Conservation (phyloP, 78 protist genomes). For the Planoprotostelium fungivorum region DNA sequence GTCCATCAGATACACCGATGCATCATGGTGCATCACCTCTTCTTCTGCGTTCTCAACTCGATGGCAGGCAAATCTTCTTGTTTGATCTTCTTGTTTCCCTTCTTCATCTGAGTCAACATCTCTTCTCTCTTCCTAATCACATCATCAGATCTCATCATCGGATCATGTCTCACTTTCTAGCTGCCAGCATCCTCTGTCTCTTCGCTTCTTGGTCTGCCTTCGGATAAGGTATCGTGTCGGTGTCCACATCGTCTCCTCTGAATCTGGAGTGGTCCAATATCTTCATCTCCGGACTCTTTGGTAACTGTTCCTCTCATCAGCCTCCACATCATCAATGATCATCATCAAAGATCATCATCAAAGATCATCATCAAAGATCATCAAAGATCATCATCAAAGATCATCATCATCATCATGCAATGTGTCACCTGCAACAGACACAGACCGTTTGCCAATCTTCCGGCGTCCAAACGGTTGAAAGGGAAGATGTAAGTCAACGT, state of each 20-base stretch:
- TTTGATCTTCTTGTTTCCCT: neutral
- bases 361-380: too few species aligned
- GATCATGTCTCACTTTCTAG: neutral
- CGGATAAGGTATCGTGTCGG: neutral
- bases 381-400: too few species aligned
- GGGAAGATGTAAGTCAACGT: constrained; percentile 60
- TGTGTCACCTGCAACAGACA: constrained; percentile 26
- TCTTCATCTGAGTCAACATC: neutral
- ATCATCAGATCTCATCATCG: neutral
- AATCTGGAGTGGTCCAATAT: neutral
- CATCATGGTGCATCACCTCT: neutral
- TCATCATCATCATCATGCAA: too few species aligned
- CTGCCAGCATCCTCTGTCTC: neutral
- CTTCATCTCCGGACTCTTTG: neutral
- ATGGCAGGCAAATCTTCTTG: neutral
- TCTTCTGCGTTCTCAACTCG: neutral
- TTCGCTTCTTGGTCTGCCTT: neutral
- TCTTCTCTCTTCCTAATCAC: neutral
- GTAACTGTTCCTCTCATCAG: neutral
- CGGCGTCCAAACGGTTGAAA: constrained; percentile 35
- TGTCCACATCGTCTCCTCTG: neutral
- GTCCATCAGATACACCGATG: neutral
- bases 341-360: too few species aligned
- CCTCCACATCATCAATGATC: too few species aligned
- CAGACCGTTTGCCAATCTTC: constrained; percentile 37